Conservation (phyloP, 1,139 yeast genomes). For the Meyerozyma guilliermondii region DNA sequence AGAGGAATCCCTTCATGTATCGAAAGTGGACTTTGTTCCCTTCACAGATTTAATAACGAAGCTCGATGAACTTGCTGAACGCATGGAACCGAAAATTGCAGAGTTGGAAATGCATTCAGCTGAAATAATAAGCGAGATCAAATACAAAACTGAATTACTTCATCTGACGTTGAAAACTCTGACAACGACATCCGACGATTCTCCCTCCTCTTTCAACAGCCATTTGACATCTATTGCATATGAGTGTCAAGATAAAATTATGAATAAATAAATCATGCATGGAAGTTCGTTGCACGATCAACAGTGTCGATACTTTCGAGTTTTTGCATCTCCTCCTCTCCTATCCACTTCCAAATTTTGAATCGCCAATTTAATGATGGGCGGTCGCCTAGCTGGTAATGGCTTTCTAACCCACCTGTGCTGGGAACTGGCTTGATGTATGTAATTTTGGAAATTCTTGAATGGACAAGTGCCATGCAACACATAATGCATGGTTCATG, state of each 20-base stretch:
- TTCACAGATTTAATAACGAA: neutral
- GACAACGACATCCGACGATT: neutral
- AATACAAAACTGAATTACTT: neutral
- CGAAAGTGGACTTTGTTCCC: neutral
- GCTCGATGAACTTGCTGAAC: neutral
- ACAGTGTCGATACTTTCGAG: neutral
- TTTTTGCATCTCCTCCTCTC: conserved; percentile 1
- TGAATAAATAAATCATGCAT: neutral
- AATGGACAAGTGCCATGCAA: conserved; percentile 91
- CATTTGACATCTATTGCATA: neutral
- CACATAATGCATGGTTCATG: conserved; percentile 99
- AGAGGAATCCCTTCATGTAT: neutral
- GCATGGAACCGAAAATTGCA: neutral
- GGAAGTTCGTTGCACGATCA: neutral
- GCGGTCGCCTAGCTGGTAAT: conserved; percentile 66
- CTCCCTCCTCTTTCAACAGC: neutral
- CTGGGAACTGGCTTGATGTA: conserved; percentile 43
- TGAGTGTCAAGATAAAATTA: neutral
- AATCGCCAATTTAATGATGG: conserved; percentile 13
- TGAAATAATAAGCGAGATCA: neutral
- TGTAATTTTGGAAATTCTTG: conserved; percentile 67
- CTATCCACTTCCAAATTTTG: conserved; percentile 15
- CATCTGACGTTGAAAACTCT: neutral
- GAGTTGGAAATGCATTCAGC: neutral
- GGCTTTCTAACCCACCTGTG: conserved; percentile 53